A percentile compares a stretch with the other conserved stretches of the same genome.
phyloP scores from a whole-genome alignment of 116 monocot genomes.

The Phalaenopsis hybrid region DNA sequence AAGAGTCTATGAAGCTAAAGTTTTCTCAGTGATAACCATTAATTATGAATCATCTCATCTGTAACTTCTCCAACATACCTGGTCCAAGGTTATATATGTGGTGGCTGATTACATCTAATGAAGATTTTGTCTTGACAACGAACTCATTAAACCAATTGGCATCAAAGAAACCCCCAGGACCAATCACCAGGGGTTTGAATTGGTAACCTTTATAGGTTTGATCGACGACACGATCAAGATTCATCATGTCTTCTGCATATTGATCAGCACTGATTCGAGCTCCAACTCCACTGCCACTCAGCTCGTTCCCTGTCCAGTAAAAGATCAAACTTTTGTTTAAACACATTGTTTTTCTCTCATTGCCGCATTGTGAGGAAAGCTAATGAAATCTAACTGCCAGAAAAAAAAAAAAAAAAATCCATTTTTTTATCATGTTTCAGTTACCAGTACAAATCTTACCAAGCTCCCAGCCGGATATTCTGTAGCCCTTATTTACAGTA shows the following conservation, averaged over 20 bases:
- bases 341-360: neutral
- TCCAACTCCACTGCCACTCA: slow-evolving; percentile 78
- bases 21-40: neutral
- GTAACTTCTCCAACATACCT: slow-evolving; percentile 31
- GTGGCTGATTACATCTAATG: slow-evolving; percentile 70
- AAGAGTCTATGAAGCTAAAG: neutral
- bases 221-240: slow-evolving; percentile 49
- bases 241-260: slow-evolving; percentile 58
- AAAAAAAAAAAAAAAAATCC: neutral
- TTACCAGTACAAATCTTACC: slow-evolving; percentile 35
- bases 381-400: neutral
- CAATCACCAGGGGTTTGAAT: slow-evolving; percentile 54
- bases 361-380: neutral
- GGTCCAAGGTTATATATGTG: slow-evolving; percentile 96
- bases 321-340: neutral
- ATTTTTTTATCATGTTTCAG: neutral
- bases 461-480: slow-evolving; percentile 84
- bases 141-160: slow-evolving; percentile 59
- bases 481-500: slow-evolving; percentile 69
- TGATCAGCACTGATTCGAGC: slow-evolving; percentile 50
- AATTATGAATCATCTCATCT: neutral
- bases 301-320: slow-evolving; percentile 61
- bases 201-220: slow-evolving; percentile 33
- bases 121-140: slow-evolving; percentile 43
- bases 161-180: slow-evolving; percentile 93